phyloP scores from a whole-genome alignment of 352 stramenopile species.

The Globisporangium cystogenes region DNA sequence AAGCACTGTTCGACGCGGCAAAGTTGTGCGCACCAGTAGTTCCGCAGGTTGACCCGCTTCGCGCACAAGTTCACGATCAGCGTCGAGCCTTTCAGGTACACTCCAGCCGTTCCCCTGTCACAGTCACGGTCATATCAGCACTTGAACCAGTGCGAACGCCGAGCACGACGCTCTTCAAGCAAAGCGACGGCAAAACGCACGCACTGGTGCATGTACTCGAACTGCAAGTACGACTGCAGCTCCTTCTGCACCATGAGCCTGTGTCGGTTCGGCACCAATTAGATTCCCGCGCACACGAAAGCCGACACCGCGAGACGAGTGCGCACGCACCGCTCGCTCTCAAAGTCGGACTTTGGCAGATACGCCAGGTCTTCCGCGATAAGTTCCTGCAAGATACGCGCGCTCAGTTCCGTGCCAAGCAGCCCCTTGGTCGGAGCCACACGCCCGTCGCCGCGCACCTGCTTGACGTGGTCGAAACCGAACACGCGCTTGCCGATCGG shows the following conservation, averaged over 20 bases:
- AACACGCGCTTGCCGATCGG: conserved; percentile 67
- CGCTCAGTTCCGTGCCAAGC: background rate
- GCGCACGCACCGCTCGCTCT: conserved; percentile 56
- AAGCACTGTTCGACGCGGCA: too few species aligned
- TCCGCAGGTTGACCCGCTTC: conserved; percentile 85
- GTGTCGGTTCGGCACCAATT: background rate
- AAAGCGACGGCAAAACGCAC: conserved; percentile 1
- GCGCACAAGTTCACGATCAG: conserved; percentile 78
- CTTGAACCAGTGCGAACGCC: conserved; percentile 2
- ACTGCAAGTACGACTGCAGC: conserved; percentile 76
- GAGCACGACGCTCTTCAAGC: background rate
- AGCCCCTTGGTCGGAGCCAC: too few species aligned
- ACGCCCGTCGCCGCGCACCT: conserved; percentile 18
- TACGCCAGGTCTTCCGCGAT: conserved; percentile 45
- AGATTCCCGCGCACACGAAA: too few species aligned
- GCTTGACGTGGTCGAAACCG: conserved; percentile 86
- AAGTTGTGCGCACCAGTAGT: conserved; percentile 65
- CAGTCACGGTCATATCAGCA: background rate
- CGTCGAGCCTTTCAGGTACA: conserved; percentile 61
- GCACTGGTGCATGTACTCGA: conserved; percentile 80
- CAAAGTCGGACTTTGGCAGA: conserved; percentile 40
- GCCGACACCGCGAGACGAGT: too few species aligned
- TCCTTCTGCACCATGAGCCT: conserved; percentile 53
- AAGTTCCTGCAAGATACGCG: conserved; percentile 17
- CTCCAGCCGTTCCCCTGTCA: conserved; percentile 63